Percentiles rank a stretch among this genome's conserved stretches.
Conservation (phyloP, 768 basidiomycete species). For the Amylocystis lapponica region DNA sequence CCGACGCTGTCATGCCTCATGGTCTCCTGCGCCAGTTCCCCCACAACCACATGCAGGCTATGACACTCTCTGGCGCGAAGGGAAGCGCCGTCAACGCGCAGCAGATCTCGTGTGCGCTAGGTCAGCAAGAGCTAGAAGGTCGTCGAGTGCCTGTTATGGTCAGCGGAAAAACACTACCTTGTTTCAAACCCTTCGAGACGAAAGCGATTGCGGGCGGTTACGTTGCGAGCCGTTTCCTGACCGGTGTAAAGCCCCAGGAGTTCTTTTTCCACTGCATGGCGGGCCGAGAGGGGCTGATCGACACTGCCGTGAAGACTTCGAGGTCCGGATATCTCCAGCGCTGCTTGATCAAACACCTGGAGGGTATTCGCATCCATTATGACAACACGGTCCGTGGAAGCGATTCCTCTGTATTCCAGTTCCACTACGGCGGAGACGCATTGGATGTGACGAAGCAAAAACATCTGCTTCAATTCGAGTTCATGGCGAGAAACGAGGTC, state of each 20-base stretch:
- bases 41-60: slow-evolving; percentile 98
- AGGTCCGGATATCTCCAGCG: slow-evolving; percentile 98
- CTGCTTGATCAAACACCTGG: slow-evolving; percentile 97
- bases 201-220: slow-evolving; percentile 97
- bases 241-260: slow-evolving; percentile 96
- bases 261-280: slow-evolving; percentile 99
- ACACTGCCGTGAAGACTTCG: slow-evolving; percentile 98
- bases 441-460: slow-evolving; percentile 97
- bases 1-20: slow-evolving; percentile 79
- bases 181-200: slow-evolving; percentile 97
- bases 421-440: slow-evolving; percentile 94
- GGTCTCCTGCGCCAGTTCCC: slow-evolving; percentile 92
- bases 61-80: slow-evolving; percentile 98
- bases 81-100: slow-evolving; percentile 96
- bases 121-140: slow-evolving; percentile 97
- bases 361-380: slow-evolving; percentile 95
- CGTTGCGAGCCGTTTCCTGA: slow-evolving; percentile 97
- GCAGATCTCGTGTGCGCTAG: slow-evolving; percentile 96
- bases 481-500: slow-evolving; percentile 79
- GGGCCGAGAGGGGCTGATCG: slow-evolving; percentile 96
- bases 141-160: slow-evolving; percentile 99
- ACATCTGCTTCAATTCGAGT: slow-evolving; percentile 90
- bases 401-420: slow-evolving; percentile 91
- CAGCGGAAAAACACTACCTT: slow-evolving; percentile 95
- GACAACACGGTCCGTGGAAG: slow-evolving; percentile 97